Evolutionary conservation across 495 filamentous ascomycete genomes (phyloP).

Genomic region (Choiromyces venosus): DNA sequence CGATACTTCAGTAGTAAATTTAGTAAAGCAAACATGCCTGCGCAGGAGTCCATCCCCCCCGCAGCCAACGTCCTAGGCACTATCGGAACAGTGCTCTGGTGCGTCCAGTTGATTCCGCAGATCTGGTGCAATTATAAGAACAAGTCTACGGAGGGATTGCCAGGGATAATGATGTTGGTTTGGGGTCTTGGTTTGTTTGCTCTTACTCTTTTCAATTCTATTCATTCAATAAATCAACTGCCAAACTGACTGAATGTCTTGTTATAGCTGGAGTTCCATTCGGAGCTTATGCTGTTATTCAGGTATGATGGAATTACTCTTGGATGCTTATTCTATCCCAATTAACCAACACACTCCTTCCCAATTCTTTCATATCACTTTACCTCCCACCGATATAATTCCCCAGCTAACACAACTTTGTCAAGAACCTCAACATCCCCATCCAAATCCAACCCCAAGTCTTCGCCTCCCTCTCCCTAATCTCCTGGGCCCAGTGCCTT

Average conservation of each 20-base stretch:
- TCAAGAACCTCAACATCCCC: constrained; percentile 66
- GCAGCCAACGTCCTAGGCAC: constrained; percentile 53
- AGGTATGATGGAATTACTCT: background rate
- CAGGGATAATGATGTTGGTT: constrained; percentile 66
- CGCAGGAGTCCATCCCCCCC: constrained; percentile 45
- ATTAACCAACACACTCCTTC: background rate
- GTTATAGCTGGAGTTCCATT: constrained; percentile 48
- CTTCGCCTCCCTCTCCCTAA: constrained; percentile 59
- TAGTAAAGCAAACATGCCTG: constrained; percentile 13
- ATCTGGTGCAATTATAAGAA: constrained; percentile 68
- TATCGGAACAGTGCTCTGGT: constrained; percentile 55
- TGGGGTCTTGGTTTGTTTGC: constrained; percentile 59
- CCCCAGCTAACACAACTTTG: background rate
- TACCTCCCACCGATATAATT: background rate
- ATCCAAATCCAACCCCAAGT: constrained; percentile 69
- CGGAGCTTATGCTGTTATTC: constrained; percentile 44
- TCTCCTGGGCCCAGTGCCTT: constrained; percentile 65
- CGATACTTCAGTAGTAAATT: background rate
- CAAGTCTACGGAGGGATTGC: constrained; percentile 69
- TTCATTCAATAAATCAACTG: background rate
- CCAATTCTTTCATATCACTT: background rate
- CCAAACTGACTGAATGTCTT: constrained; percentile 1
- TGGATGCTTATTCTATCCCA: background rate
- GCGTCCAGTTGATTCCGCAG: constrained; percentile 52
- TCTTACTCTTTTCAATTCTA: constrained; percentile 1